Evolutionary conservation across 2,329 filamentous ascomycete genomes (phyloP).

Genomic region (Xylariaceae sp.): DNA sequence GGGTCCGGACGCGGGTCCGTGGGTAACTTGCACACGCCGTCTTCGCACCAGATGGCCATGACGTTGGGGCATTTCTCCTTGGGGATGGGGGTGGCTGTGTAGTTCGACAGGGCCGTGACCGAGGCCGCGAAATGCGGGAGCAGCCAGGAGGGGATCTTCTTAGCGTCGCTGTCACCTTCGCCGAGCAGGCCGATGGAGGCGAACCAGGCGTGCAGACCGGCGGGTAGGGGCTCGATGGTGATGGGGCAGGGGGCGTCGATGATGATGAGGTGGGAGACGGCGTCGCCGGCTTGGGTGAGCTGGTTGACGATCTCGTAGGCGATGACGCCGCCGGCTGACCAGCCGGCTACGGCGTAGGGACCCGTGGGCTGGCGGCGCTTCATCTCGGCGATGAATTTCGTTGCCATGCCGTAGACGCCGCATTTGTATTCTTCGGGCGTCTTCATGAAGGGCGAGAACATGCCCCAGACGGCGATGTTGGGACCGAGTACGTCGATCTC

Average conservation of each 20-base stretch:
- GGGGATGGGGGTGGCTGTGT: slow-evolving; percentile 60
- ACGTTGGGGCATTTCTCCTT: slow-evolving; percentile 55
- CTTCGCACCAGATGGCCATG: slow-evolving; percentile 65
- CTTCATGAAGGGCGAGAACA: slow-evolving; percentile 70
- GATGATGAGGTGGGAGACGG: slow-evolving; percentile 56
- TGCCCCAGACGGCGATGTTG: slow-evolving; percentile 48
- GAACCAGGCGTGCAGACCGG: slow-evolving; percentile 65
- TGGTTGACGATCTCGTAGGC: slow-evolving; percentile 62
- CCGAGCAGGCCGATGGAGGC: slow-evolving; percentile 67
- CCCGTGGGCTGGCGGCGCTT: slow-evolving; percentile 64
- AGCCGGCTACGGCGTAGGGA: slow-evolving; percentile 64
- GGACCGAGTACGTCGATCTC: slow-evolving; percentile 49
- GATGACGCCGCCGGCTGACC: slow-evolving; percentile 72
- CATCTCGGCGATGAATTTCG: slow-evolving; percentile 64
- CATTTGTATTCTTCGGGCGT: slow-evolving; percentile 60
- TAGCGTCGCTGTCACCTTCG: slow-evolving; percentile 45
- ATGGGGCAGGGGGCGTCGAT: slow-evolving; percentile 63
- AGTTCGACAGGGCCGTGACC: slow-evolving; percentile 63
- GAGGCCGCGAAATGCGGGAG: slow-evolving; percentile 67
- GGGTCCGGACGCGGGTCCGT: slow-evolving; percentile 60
- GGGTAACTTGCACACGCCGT: slow-evolving; percentile 65
- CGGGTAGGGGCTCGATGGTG: slow-evolving; percentile 63
- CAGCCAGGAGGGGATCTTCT: slow-evolving; percentile 65
- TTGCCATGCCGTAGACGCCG: slow-evolving; percentile 59
- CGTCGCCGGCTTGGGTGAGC: slow-evolving; percentile 51